A percentile compares a stretch with the other conserved stretches of the same genome.
phyloP scores from a whole-genome alignment of 805 yeast species.

The Metschnikowia vanudenii region DNA sequence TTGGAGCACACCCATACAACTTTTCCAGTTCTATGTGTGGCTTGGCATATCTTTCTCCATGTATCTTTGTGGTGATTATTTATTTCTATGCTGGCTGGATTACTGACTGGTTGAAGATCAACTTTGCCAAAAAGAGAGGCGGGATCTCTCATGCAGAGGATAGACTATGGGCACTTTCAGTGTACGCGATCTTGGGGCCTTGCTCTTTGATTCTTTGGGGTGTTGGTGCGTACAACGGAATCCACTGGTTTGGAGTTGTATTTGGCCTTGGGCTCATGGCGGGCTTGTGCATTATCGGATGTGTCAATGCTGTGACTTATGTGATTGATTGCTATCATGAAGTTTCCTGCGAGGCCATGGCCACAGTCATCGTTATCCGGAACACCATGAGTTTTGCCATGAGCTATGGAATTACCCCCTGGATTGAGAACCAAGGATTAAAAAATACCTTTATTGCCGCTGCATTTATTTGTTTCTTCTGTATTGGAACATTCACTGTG shows the following conservation, averaged over 20 bases:
- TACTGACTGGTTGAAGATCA: slow-evolving; percentile 16
- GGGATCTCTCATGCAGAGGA: slow-evolving; percentile 19
- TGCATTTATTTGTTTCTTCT: slow-evolving; percentile 50
- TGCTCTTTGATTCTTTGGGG: slow-evolving; percentile 23
- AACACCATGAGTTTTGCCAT: slow-evolving; percentile 59
- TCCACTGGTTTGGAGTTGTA: slow-evolving; percentile 25
- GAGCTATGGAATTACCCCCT: slow-evolving; percentile 59
- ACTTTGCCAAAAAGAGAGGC: slow-evolving; percentile 13
- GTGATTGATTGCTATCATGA: slow-evolving; percentile 29
- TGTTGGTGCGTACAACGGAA: slow-evolving; percentile 25
- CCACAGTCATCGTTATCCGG: slow-evolving; percentile 54
- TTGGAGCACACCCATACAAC: slow-evolving; percentile 47
- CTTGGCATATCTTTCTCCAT: slow-evolving; percentile 19
- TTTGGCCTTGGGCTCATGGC: slow-evolving; percentile 27
- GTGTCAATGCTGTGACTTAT: slow-evolving; percentile 29
- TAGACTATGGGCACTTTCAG: slow-evolving; percentile 16
- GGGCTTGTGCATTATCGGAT: slow-evolving; percentile 23
- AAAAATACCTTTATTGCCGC: slow-evolving; percentile 58
- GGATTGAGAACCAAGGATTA: slow-evolving; percentile 51
- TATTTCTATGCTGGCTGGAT: slow-evolving; percentile 20
- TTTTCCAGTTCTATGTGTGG: slow-evolving; percentile 35
- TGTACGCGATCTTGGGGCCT: slow-evolving; percentile 18
- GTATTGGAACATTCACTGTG: slow-evolving; percentile 45
- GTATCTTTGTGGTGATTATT: slow-evolving; percentile 15
- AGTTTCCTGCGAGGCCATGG: slow-evolving; percentile 34